Evolutionary conservation across 1,284 basidiomycete species (phyloP).

Genomic region (Cryptococcus sp.): DNA sequence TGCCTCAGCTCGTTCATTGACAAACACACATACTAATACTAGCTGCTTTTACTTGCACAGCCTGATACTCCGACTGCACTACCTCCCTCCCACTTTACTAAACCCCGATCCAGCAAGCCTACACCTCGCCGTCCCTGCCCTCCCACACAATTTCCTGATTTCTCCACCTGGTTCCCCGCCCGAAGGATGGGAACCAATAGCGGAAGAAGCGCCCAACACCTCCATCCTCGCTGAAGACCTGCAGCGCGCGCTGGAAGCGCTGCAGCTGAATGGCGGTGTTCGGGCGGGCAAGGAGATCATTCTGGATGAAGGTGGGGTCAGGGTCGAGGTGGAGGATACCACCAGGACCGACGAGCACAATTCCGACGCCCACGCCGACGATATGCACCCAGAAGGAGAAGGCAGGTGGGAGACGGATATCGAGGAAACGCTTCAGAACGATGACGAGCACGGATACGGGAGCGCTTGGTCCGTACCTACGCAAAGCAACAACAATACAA

Average conservation of each 20-base stretch:
- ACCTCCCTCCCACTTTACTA: slow-evolving; percentile 70
- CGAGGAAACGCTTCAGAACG: slow-evolving; percentile 11
- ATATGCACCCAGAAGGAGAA: slow-evolving; percentile 1
- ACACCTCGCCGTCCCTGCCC: slow-evolving; percentile 71
- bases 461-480: too few relatives aligned
- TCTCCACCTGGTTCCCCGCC: slow-evolving; percentile 98
- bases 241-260: slow-evolving; percentile 67
- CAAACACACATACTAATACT: neutral
- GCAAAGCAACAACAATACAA: too few relatives aligned
- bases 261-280: slow-evolving; percentile 43
- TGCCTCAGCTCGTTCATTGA: neutral
- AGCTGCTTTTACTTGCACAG: slow-evolving; percentile 27
- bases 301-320: slow-evolving; percentile 44
- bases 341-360: slow-evolving; percentile 9
- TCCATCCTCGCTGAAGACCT: slow-evolving; percentile 87
- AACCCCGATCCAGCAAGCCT: slow-evolving; percentile 44
- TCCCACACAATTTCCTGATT: slow-evolving; percentile 93
- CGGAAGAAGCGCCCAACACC: slow-evolving; percentile 88
- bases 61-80: slow-evolving; percentile 71
- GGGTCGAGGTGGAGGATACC: slow-evolving; percentile 48
- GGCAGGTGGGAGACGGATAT: slow-evolving; percentile 19
- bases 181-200: slow-evolving; percentile 90
- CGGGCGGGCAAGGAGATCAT: slow-evolving; percentile 40
- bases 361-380: neutral
- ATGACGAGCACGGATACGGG: too few relatives aligned